Conservation (phyloP, 1,284 basidiomycete genomes). For the Ganoderma lingzhi region DNA sequence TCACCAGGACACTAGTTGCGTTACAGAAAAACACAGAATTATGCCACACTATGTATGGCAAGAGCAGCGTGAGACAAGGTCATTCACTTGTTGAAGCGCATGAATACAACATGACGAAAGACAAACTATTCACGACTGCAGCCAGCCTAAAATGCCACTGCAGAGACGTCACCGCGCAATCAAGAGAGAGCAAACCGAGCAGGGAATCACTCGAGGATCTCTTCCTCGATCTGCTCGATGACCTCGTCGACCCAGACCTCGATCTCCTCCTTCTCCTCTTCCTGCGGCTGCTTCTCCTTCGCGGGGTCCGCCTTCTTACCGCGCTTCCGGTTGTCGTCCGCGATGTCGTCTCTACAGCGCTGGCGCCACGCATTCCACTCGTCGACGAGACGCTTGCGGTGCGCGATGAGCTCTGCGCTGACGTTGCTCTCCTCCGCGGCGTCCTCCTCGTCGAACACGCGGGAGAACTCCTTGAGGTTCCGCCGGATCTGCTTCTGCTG, state of each 20-base stretch:
- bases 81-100: constrained; percentile 1
- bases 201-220: constrained; percentile 57
- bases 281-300: constrained; percentile 50
- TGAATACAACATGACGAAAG: constrained; percentile 31
- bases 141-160: constrained; percentile 15
- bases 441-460: constrained; percentile 96
- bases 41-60: neutral
- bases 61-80: neutral
- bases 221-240: constrained; percentile 90
- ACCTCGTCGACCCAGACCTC: constrained; percentile 93
- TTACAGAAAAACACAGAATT: neutral
- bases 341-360: constrained; percentile 65
- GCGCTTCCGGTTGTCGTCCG: constrained; percentile 53
- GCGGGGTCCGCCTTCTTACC: constrained; percentile 47
- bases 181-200: neutral
- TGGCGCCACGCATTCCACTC: constrained; percentile 98
- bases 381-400: constrained; percentile 91
- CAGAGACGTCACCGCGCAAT: neutral
- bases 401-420: constrained; percentile 92
- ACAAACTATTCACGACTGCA: constrained; percentile 27
- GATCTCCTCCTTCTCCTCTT: constrained; percentile 82
- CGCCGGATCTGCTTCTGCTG: constrained; percentile 89
- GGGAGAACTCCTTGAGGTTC: constrained; percentile 93
- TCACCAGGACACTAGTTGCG: too few relatives aligned
- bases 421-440: constrained; percentile 95